These are phyloP conservation scores for Monilinia fructigena DNA, from an alignment of 2,329 filamentous ascomycete genomes.

Conservation along the genomic window DNA sequence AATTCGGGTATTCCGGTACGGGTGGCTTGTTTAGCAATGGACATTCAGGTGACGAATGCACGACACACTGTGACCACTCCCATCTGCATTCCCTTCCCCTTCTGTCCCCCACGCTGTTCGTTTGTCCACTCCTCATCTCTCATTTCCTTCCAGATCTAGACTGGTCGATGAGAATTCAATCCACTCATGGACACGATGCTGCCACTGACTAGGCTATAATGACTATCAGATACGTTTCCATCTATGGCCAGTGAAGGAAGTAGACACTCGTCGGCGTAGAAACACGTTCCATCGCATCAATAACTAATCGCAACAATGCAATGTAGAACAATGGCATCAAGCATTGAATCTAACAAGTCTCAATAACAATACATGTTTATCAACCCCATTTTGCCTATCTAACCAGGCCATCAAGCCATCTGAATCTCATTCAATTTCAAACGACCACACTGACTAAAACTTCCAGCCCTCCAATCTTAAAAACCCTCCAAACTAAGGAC, in stretches of 20 bases:
- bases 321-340: neutral
- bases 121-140: neutral
- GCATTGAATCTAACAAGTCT: neutral
- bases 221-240: too few relatives aligned
- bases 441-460: too few relatives aligned
- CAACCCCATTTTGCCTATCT: too few relatives aligned
- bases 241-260: neutral
- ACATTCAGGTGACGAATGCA: neutral
- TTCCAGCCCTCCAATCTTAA: too few relatives aligned
- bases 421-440: too few relatives aligned
- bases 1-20: neutral
- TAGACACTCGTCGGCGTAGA: neutral
- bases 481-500: neutral
- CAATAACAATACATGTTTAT: too few relatives aligned
- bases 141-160: slow-evolving; percentile 2
- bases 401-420: too few relatives aligned
- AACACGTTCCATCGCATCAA: neutral
- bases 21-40: slow-evolving; percentile 2
- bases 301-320: neutral
- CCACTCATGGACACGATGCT: neutral
- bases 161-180: neutral
- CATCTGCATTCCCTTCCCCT: neutral
- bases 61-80: neutral
- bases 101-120: neutral
- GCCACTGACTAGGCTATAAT: neutral